Evolutionary conservation across 2,329 filamentous ascomycete species (phyloP).

Genomic region (Sporothrix brasiliensis): DNA sequence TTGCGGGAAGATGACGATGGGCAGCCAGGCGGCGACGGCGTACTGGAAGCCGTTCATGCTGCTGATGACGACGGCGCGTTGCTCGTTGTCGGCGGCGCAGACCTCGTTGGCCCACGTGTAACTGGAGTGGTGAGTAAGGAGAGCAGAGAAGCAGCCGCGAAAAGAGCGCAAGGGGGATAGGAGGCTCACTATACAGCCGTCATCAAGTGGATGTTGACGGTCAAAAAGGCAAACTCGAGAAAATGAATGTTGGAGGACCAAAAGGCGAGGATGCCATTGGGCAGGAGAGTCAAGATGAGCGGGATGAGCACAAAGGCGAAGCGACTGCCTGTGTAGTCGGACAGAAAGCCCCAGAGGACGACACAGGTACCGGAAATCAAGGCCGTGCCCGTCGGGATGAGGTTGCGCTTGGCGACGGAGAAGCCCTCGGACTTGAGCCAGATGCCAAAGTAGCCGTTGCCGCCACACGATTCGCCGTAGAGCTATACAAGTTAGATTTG

Average conservation of each 20-base stretch:
- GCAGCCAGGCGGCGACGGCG: conserved; percentile 38
- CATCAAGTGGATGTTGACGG: conserved; percentile 41
- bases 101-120: conserved; percentile 37
- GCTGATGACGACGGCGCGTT: conserved; percentile 38
- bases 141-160: not conserved
- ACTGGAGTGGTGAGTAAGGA: not conserved
- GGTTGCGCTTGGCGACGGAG: conserved; percentile 35
- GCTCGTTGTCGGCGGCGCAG: conserved; percentile 37
- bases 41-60: conserved; percentile 38
- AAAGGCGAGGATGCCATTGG: conserved; percentile 42
- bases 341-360: conserved; percentile 36
- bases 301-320: conserved; percentile 37
- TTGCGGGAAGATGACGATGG: conserved; percentile 36
- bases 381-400: conserved; percentile 38
- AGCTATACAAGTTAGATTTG: conserved; percentile 22
- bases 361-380: conserved; percentile 35
- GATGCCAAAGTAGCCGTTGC: conserved; percentile 39
- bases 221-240: conserved; percentile 42
- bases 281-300: conserved; percentile 39
- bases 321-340: conserved; percentile 38
- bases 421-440: conserved; percentile 39
- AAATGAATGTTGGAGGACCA: conserved; percentile 38
- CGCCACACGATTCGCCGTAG: conserved; percentile 41
- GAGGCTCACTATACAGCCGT: conserved; percentile 43
- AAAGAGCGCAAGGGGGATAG: not conserved